These are phyloP conservation scores for Hypoxylon fragiforme DNA, from an alignment of 495 filamentous ascomycete genomes.

Conservation along the genomic window DNA sequence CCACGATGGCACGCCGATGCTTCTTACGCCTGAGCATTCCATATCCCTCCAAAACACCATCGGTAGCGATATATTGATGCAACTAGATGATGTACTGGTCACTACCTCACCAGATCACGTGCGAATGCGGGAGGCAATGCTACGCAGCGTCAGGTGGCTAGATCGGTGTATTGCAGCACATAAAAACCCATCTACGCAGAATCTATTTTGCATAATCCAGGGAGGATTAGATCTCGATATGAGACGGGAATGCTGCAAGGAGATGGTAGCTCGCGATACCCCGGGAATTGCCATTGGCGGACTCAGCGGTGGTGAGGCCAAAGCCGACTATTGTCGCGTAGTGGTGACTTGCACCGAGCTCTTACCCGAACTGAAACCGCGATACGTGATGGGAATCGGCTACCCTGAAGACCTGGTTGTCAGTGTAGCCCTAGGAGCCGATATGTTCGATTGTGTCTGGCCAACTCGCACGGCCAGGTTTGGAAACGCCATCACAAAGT, in stretches of 20 bases:
- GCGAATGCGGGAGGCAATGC: conserved; percentile 93
- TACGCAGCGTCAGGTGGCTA: conserved; percentile 96
- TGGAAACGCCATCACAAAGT: conserved; percentile 85
- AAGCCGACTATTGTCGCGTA: conserved; percentile 61
- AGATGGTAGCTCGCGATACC: conserved; percentile 90
- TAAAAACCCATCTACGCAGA: conserved; percentile 76
- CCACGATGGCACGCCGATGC: conserved; percentile 95
- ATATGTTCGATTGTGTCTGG: conserved; percentile 99
- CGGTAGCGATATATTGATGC: conserved; percentile 99
- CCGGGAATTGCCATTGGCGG: conserved; percentile 97
- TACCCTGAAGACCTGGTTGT: conserved; percentile 96
- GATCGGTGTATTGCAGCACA: conserved; percentile 95
- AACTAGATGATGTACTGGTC: conserved; percentile 94
- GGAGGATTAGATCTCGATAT: conserved; percentile 91
- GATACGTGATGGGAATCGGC: conserved; percentile 98
- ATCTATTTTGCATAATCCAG: conserved; percentile 99
- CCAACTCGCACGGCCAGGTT: conserved; percentile 95
- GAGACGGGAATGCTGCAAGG: conserved; percentile 77
- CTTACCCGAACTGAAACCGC: conserved; percentile 85
- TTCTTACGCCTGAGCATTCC: conserved; percentile 95
- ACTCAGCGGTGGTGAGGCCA: conserved; percentile 77
- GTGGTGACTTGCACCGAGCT: conserved; percentile 84
- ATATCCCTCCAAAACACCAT: conserved; percentile 96
- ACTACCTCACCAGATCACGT: conserved; percentile 86
- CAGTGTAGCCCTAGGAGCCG: conserved; percentile 87